A percentile compares a stretch with the other conserved stretches of the same genome.
phyloP scores from a whole-genome alignment of 257 asterid genomes.

The Thymus quinquecostatus region DNA sequence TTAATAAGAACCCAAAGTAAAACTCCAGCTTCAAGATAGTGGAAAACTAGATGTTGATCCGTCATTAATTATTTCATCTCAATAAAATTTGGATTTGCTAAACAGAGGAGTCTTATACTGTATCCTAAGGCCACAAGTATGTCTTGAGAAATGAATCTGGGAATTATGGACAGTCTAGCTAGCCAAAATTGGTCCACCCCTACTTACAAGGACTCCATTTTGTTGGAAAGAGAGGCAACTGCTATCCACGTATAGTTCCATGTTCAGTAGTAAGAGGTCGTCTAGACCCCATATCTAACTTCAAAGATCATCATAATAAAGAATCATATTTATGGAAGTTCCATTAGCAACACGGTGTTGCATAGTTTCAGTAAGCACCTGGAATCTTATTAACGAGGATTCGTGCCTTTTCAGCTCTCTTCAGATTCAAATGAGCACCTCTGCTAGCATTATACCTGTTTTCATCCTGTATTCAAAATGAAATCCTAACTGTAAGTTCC shows the following conservation, averaged over 20 bases:
- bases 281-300: not conserved
- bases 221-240: not conserved
- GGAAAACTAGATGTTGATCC: not conserved
- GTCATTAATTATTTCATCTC: too few species aligned
- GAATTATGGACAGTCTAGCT: not conserved
- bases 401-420: constrained; percentile 83
- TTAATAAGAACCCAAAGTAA: too few species aligned
- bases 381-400: constrained; percentile 64
- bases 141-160: not conserved
- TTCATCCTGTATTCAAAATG: constrained; percentile 58
- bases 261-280: not conserved
- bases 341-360: not conserved
- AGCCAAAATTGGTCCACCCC: not conserved
- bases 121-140: not conserved
- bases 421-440: constrained; percentile 77
- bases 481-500: not conserved
- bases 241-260: not conserved
- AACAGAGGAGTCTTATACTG: not conserved
- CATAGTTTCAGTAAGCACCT: constrained; percentile 44
- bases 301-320: too few species aligned
- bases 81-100: too few species aligned
- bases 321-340: too few species aligned
- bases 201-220: not conserved
- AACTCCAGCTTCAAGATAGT: not conserved
- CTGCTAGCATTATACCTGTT: constrained; percentile 76